phyloP scores from a whole-genome alignment of 2,329 filamentous ascomycete species.

The Sphaerostilbella broomeana region DNA sequence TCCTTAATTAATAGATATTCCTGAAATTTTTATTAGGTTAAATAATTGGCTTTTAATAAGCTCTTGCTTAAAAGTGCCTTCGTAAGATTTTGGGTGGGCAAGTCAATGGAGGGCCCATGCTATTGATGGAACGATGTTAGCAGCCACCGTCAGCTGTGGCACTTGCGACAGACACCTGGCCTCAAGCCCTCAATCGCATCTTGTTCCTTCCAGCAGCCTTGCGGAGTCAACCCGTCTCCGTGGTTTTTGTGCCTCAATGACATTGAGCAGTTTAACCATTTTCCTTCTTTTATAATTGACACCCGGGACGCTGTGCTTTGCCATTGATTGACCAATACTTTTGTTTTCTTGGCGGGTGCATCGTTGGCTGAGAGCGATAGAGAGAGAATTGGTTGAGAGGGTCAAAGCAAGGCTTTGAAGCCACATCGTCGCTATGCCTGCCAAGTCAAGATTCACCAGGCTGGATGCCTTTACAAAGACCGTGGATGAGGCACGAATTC shows the following conservation, averaged over 20 bases:
- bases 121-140: too few species aligned
- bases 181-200: conserved; percentile 17
- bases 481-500: conserved; percentile 92
- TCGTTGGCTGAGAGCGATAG: background rate
- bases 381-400: background rate
- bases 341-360: background rate
- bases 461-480: conserved; percentile 99
- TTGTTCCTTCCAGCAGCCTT: conserved; percentile 10
- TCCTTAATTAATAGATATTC: too few species aligned
- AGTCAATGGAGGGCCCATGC: too few species aligned
- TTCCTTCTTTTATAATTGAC: background rate
- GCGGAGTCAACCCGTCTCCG: conserved; percentile 4
- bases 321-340: too few species aligned
- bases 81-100: too few species aligned
- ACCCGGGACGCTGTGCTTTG: too few species aligned
- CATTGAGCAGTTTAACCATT: conserved; percentile 7
- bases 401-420: background rate
- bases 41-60: too few species aligned
- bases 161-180: conserved; percentile 33
- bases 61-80: too few species aligned
- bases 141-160: conserved; percentile 16
- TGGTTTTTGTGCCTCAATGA: conserved; percentile 10
- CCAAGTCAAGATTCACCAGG: conserved; percentile 90
- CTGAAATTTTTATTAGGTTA: too few species aligned
- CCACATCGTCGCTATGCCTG: conserved; percentile 53